Evolutionary conservation across 257 asterid species (phyloP).

Genomic region (Solanum arcanum): DNA sequence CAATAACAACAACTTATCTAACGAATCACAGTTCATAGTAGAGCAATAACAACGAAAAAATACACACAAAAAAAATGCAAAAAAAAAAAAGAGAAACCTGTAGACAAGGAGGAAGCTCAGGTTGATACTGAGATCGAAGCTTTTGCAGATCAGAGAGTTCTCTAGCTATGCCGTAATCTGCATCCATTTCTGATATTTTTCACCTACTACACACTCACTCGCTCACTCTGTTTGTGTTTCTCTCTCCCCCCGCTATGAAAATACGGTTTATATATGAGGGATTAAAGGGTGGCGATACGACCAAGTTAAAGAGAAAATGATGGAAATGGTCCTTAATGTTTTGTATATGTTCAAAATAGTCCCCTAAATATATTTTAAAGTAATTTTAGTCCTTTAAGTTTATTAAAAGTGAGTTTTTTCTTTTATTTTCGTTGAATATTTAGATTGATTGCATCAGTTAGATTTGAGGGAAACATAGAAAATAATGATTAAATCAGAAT

Average conservation of each 20-base stretch:
- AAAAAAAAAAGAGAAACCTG: constrained; percentile 30
- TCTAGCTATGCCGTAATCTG: constrained; percentile 65
- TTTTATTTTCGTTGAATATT: neutral
- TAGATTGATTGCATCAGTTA: neutral
- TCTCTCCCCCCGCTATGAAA: neutral
- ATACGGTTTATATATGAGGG: neutral
- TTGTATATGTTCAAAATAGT: neutral
- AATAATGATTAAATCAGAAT: neutral
- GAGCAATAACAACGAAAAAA: neutral
- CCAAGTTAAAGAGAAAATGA: neutral
- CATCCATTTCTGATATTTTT: constrained; percentile 36
- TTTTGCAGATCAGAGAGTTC: constrained; percentile 85
- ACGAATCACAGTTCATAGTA: neutral
- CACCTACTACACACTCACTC: neutral
- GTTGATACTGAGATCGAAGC: constrained; percentile 63
- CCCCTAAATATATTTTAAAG: neutral
- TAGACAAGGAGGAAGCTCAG: constrained; percentile 90
- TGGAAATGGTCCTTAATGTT: neutral
- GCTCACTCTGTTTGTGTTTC: neutral
- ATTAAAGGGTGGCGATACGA: neutral
- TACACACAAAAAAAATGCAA: neutral
- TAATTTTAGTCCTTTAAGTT: neutral
- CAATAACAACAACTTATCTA: neutral
- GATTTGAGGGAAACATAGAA: neutral
- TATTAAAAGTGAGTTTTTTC: neutral